Conservation (phyloP, 2,329 filamentous ascomycete genomes). For the Zymoseptoria tritici region DNA sequence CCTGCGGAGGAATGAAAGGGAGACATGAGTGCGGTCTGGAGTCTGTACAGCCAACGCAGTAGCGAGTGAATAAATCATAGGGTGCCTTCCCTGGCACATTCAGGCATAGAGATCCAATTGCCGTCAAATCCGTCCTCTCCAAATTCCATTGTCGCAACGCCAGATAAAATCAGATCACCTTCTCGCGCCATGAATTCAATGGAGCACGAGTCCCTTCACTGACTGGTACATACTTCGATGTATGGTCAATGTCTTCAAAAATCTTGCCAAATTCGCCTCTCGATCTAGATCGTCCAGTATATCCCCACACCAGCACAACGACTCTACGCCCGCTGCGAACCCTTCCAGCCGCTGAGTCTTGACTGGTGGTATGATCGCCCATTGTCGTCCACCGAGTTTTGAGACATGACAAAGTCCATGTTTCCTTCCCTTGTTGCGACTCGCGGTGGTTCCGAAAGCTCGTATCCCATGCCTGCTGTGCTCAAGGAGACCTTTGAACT, state of each 20-base stretch:
- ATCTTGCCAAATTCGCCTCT: not conserved
- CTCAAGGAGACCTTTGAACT: not conserved
- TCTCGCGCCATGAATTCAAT: not conserved
- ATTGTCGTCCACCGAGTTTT: not conserved
- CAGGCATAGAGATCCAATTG: not conserved
- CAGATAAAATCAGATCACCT: not conserved
- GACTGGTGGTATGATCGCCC: not conserved
- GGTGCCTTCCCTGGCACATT: not conserved
- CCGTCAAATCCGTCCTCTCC: not conserved
- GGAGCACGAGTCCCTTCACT: not conserved
- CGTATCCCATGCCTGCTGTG: not conserved
- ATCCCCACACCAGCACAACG: not conserved
- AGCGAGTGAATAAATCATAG: not conserved
- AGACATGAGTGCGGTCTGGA: not conserved
- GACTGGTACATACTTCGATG: not conserved
- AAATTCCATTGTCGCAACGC: not conserved
- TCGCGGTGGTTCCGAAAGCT: not conserved
- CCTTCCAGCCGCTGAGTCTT: not conserved
- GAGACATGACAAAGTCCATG: slow-evolving; percentile 2
- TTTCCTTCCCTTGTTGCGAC: not conserved
- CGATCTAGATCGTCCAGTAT: not conserved
- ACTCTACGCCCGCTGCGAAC: not conserved
- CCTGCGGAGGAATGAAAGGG: not conserved
- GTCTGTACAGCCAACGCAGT: not conserved
- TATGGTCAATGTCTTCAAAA: not conserved